Base-by-base conservation (phyloP, 1,284 basidiomycete genomes). In the Cystobasidiaceae sp. region DNA sequence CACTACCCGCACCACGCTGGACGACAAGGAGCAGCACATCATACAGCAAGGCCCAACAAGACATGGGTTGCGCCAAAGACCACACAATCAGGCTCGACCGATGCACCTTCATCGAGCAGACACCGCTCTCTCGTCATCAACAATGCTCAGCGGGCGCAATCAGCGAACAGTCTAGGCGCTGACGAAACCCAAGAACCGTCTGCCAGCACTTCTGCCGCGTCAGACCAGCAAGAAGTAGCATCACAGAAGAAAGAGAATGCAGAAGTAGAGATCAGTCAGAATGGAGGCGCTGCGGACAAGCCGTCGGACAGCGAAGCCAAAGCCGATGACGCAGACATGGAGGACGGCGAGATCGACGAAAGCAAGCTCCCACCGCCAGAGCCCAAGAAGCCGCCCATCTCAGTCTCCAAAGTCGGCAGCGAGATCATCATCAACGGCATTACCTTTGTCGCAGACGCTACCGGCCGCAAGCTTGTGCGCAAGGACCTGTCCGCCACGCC, bases 381-480 rank as follows among this genome's bases (percentile, higher is more conserved):
- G 34, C 50, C 25, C 27, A 62, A 57, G 19, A 45, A 44, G 28
- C 27, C 60, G 9, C 23, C 45, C 8, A 34, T 48, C 9, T 46
- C 41, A 1, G 13, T 46, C n/a, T 19, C 45, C 17, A 60, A 50
- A 41, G 45, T 37, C 28, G 60, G 60, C 25, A 74, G 77, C 52
- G 87, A 90, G 72, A 83, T 90, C 30, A 82, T 88, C 59, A 82
- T 91, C 66, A 84, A 83, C 67, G 89, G 89, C 2, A 82, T 90
- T 57, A 82, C 86, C 28, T 91, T 91, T 39, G 66, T 71, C 30
- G 69, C 69, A 71, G 82, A 89, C 75, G 83, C 86, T 0, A 87
- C 86, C 3, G 82, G 83, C 13, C 84, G 87, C 43, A 86, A 86
- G 48, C 80, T 91, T 65, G 86, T 90, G 33, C 85, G 89, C 70